These are phyloP conservation scores for Leccinum holopus DNA, from an alignment of 1,284 basidiomycete species.

Conservation along the genomic window DNA sequence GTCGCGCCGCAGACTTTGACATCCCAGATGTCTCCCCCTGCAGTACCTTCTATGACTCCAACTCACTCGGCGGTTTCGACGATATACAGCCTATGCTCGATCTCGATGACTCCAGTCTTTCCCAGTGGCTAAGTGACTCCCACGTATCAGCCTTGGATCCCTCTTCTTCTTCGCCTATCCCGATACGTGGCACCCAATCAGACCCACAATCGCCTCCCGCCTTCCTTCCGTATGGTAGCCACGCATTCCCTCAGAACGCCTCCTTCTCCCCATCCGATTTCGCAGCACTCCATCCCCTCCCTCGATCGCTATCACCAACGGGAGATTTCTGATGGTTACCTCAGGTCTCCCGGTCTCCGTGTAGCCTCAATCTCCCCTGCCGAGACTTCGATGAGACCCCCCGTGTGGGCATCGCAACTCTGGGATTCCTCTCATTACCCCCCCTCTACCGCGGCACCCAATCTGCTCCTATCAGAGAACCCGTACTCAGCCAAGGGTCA, in stretches of 20 bases:
- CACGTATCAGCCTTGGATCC: conserved; percentile 41
- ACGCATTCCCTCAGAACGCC: conserved; percentile 46
- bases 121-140: conserved; percentile 61
- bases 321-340: conserved; percentile 46
- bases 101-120: conserved; percentile 46
- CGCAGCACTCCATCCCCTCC: conserved; percentile 59
- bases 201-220: conserved; percentile 41
- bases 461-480: conserved; percentile 45
- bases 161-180: conserved; percentile 59
- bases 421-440: conserved; percentile 46
- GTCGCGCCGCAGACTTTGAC: conserved; percentile 35
- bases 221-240: conserved; percentile 43
- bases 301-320: conserved; percentile 54
- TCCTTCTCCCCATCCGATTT: conserved; percentile 59
- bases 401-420: conserved; percentile 61
- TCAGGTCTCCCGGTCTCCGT: conserved; percentile 36
- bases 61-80: conserved; percentile 30
- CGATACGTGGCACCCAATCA: conserved; percentile 50
- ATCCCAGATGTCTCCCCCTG: conserved; percentile 35
- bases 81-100: conserved; percentile 34
- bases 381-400: conserved; percentile 53
- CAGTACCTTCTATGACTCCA: conserved; percentile 33
- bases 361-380: conserved; percentile 57
- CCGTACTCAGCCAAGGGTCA: conserved; percentile 33
- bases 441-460: conserved; percentile 38